Base-by-base conservation (phyloP, 1,284 basidiomycete species). In the Bjerkandera adusta region DNA sequence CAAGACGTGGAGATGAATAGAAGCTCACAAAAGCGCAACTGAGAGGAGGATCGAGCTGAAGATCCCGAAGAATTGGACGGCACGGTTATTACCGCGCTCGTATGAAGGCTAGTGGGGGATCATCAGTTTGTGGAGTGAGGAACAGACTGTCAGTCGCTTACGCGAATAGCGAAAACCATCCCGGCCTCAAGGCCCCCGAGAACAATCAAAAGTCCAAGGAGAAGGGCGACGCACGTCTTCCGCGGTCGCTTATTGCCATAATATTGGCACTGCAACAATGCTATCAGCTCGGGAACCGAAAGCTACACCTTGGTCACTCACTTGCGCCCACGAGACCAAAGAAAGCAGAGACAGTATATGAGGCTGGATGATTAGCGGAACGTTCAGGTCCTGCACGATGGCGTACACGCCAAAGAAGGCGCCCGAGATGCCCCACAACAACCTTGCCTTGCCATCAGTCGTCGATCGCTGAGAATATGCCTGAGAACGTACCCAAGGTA, bases 311-410 rank as follows among this genome's bases (percentile, higher is more conserved):
- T 18, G 35, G 5, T 13, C 4, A 57, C 70, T 27, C 30, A 79
- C 81, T 69, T 85, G 83, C 0, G 72, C 75, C 80, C 84, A 89
- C 1, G 83, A 84, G 12, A 85, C 49, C 11, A 84, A 70, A 2
- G 75, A 70, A 18, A 92, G 67, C 13, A 73, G 67, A 0, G 78
- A 79, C 56, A 92, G 89, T 1, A 85, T 59, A 56, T 92, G 89
- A 1, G 89, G 88, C 60, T 92, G 89, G 2, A 85, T 52, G 36
- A 85, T 81, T 25, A 90, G 73, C 1, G 89, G 88, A 21, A 91
- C 77, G 57, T 85, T 89, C 45, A 90, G 69, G 49, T 81, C 66
- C 57, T 86, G 81, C 0, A 82, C 69, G 38, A 91, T 74, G 21
- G 70, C 71, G 57, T 92, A 92, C 11, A 81, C 73, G n/a, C 85